Conservation (phyloP, 2,329 filamentous ascomycete genomes). For the Cladosporium sp. region DNA sequence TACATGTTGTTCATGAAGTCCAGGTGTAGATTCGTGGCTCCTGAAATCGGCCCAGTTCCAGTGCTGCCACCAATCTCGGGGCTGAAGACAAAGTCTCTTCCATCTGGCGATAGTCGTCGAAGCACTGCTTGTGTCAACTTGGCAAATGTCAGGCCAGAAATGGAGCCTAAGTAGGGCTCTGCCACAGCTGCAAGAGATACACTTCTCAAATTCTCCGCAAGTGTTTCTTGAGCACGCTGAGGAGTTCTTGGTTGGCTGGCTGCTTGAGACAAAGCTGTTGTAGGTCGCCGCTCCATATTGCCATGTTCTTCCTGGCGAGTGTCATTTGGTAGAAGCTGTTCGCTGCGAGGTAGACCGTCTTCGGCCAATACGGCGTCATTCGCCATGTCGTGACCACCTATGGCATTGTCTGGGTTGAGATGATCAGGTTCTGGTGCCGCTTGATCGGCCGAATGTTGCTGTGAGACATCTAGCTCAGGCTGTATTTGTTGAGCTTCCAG, state of each 20-base stretch:
- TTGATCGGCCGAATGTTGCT: not conserved
- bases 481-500: constrained; percentile 28
- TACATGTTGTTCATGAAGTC: constrained; percentile 26
- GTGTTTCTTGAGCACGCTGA: constrained; percentile 6
- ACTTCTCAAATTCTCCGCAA: constrained; percentile 29
- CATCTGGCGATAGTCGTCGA: constrained; percentile 45
- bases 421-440: not conserved
- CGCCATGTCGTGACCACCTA: not conserved
- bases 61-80: not conserved
- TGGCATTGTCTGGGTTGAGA: not conserved
- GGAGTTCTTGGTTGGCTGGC: constrained; percentile 3
- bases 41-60: not conserved
- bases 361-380: not conserved
- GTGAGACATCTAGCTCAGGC: not conserved
- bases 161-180: constrained; percentile 47
- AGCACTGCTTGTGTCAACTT: constrained; percentile 39
- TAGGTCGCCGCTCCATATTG: not conserved
- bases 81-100: constrained; percentile 41
- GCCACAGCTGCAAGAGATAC: constrained; percentile 47
- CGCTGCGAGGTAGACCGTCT: not conserved
- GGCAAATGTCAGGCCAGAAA: constrained; percentile 49
- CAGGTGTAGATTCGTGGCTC: constrained; percentile 7
- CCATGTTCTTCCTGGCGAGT: not conserved
- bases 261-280: constrained; percentile 5
- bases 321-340: not conserved